Base-by-base conservation (phyloP, 192 early-diverging fungal genomes). In the Podila horticola region DNA sequence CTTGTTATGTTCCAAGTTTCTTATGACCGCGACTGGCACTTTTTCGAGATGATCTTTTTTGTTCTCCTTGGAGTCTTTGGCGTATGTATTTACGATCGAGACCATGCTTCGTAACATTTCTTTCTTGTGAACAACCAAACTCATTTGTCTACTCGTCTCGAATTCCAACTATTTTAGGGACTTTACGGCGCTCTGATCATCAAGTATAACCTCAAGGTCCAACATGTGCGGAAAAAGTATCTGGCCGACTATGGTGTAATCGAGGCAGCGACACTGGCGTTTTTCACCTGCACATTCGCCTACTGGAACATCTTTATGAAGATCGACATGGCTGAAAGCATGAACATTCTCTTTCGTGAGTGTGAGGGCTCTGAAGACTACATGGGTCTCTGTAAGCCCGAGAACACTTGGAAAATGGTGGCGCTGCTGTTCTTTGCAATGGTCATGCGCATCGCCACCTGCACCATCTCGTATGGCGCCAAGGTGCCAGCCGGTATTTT, bases 1-100 rank as follows among this genome's bases (percentile, higher is more conserved):
- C 82, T 98, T 22, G 97, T 98, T 48, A 90, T 97, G 91, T 99
- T 98, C 83, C 96, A 99, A 83, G 95, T 96, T 13, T 89, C 90
- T 24, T 95, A 97, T 73, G 95, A 96, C 73, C 86, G 95, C 59
- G 93, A 95, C 61, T 99, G 97, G 97, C 96, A 97, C 82, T 92
- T 92, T 41, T 97, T 98, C 79, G 97, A 99, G 84, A 82, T 95
- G 10, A 69, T 94, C 12, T 91, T 97, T 71, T 92, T 97, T 33
- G 86, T 92, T 1, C 45, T 96, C 2, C 79, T 98, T 31, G 93
- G 93, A 29, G 83, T 92, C 31, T 93, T 95, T 85, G 98, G 98
- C 28, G 90, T 91, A 83, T 67, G 85, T 73, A 45, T 17, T 45
- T 15, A 6, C 73, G 65, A 24, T 66, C 29, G 15, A 7, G 24